Evolutionary conservation across 495 filamentous ascomycete genomes (phyloP).

Genomic region (Penicillium robsamsonii): DNA sequence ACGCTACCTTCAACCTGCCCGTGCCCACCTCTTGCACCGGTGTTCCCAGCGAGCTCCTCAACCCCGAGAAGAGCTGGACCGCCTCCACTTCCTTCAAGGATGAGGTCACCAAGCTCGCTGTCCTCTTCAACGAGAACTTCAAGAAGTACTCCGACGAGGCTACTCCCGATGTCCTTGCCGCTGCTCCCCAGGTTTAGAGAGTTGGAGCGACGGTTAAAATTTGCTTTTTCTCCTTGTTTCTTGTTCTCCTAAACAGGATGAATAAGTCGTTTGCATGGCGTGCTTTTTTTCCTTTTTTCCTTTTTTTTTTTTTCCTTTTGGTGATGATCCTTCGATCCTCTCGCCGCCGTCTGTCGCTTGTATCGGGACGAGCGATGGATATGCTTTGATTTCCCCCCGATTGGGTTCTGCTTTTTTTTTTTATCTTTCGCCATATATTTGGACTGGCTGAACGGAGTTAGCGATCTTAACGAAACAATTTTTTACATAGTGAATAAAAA

Average conservation of each 20-base stretch:
- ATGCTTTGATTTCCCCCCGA: slow-evolving; percentile 20
- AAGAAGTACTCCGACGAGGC: slow-evolving; percentile 89
- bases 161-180: slow-evolving; percentile 65
- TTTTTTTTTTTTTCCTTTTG: slow-evolving; percentile 35
- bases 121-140: slow-evolving; percentile 93
- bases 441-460: slow-evolving; percentile 21
- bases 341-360: slow-evolving; percentile 21
- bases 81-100: slow-evolving; percentile 71
- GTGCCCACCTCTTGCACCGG: slow-evolving; percentile 84
- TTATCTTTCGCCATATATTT: slow-evolving; percentile 17
- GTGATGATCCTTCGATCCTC: slow-evolving; percentile 23
- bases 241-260: slow-evolving; percentile 17
- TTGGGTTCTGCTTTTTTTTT: slow-evolving; percentile 17
- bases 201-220: slow-evolving; percentile 17
- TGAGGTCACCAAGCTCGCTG: slow-evolving; percentile 85
- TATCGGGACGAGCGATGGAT: slow-evolving; percentile 28
- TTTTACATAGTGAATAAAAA: slow-evolving; percentile 19
- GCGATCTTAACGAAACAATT: slow-evolving; percentile 13
- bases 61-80: slow-evolving; percentile 91
- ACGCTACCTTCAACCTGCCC: slow-evolving; percentile 93
- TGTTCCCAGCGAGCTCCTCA: slow-evolving; percentile 87
- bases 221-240: slow-evolving; percentile 29
- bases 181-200: slow-evolving; percentile 32
- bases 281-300: no score
- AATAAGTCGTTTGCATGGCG: slow-evolving; percentile 30